Percentiles rank a stretch among this genome's conserved stretches.
phyloP scores from a whole-genome alignment of 2,329 filamentous ascomycete genomes.

The Xylaria sp. region DNA sequence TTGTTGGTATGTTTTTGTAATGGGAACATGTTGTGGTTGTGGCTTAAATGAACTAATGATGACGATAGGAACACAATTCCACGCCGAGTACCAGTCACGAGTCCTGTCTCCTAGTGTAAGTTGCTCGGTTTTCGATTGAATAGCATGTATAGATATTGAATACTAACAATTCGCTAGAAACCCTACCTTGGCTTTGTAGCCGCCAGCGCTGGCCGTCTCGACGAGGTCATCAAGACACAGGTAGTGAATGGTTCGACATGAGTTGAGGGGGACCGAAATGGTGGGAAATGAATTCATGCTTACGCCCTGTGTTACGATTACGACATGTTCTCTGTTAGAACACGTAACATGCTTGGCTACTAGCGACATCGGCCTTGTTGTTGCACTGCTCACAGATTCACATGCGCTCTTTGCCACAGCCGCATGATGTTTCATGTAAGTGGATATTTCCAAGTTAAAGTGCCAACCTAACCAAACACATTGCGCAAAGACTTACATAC shows the following conservation, averaged over 20 bases:
- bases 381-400: constrained; percentile 4
- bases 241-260: constrained; percentile 31
- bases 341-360: neutral
- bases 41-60: constrained; percentile 3
- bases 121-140: neutral
- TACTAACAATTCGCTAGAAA: constrained; percentile 35
- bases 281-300: neutral
- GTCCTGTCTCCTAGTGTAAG: constrained; percentile 70
- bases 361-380: neutral
- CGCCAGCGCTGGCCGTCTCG: constrained; percentile 76
- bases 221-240: constrained; percentile 46
- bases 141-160: neutral
- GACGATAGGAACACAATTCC: constrained; percentile 69
- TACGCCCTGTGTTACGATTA: neutral
- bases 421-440: constrained; percentile 28
- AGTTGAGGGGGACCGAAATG: neutral
- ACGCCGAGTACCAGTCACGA: constrained; percentile 84
- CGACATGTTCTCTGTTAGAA: constrained; percentile 1
- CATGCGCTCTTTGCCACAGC: constrained; percentile 21
- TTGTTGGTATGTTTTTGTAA: constrained; percentile 59
- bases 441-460: neutral
- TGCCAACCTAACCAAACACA: neutral
- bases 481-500: constrained; percentile 1
- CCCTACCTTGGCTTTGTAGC: constrained; percentile 89
- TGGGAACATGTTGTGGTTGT: neutral